Percentiles rank a stretch among this genome's conserved stretches.
Evolutionary conservation across 148 eudicot genomes (phyloP).

Genomic region (Rhododendron mucronatum): DNA sequence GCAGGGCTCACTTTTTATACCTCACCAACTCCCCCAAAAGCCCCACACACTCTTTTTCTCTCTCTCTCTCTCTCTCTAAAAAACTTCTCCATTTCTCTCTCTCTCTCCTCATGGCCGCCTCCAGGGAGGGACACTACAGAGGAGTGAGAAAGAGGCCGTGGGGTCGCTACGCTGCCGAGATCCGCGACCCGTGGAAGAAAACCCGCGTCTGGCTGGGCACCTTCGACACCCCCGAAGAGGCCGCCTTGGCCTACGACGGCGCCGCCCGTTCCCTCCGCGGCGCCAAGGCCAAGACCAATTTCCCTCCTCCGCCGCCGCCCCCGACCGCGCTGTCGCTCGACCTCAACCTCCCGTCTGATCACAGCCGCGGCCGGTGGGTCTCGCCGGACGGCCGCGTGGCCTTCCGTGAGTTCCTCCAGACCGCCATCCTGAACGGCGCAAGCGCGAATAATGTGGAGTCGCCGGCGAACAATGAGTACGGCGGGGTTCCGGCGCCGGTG

Average conservation of each 20-base stretch:
- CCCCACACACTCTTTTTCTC: neutral
- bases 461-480: neutral
- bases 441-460: neutral
- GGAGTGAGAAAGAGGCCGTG: slow-evolving; percentile 63
- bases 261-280: slow-evolving; percentile 57
- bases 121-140: slow-evolving; percentile 47
- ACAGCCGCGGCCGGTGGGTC: slow-evolving; percentile 15
- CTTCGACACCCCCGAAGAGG: slow-evolving; percentile 57
- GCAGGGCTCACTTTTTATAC: neutral
- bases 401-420: slow-evolving; percentile 30
- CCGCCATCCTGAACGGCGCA: slow-evolving; percentile 8
- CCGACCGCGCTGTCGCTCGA: slow-evolving; percentile 25
- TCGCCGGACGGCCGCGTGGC: slow-evolving; percentile 19
- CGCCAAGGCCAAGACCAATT: slow-evolving; percentile 54
- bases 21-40: slow-evolving; percentile 1
- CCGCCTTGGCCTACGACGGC: slow-evolving; percentile 54
- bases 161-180: slow-evolving; percentile 64
- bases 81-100: neutral
- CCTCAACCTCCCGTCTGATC: slow-evolving; percentile 36
- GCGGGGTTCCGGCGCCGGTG: slow-evolving; percentile 11
- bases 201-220: slow-evolving; percentile 61
- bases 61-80: neutral
- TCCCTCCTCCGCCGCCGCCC: slow-evolving; percentile 29
- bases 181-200: slow-evolving; percentile 64
- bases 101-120: slow-evolving; percentile 26